These are phyloP conservation scores for Trichoderma gamsii DNA, from an alignment of 495 filamentous ascomycete species.

Conservation along the genomic window DNA sequence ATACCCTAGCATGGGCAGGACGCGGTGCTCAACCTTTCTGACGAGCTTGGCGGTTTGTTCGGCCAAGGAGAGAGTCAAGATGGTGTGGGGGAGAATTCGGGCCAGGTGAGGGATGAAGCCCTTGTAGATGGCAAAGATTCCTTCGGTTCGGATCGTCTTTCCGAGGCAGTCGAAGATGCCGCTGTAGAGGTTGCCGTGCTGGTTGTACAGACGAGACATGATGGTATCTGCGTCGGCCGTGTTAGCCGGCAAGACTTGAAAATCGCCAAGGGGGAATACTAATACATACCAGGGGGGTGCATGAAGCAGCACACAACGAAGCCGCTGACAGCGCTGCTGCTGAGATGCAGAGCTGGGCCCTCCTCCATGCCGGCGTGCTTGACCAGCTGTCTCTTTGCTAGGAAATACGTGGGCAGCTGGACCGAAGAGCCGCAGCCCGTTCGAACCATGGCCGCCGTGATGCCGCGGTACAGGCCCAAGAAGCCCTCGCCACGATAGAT, in stretches of 20 bases:
- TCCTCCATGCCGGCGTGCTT: constrained; percentile 83
- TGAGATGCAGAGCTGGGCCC: constrained; percentile 79
- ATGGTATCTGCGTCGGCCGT: constrained; percentile 65
- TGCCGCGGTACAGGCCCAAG: constrained; percentile 77
- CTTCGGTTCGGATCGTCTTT: constrained; percentile 89
- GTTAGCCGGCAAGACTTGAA: constrained; percentile 8
- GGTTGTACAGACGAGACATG: constrained; percentile 99
- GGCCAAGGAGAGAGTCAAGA: constrained; percentile 84
- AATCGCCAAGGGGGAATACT: constrained; percentile 1
- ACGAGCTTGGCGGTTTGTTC: constrained; percentile 96
- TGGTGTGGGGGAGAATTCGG: constrained; percentile 89
- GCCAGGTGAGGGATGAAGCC: constrained; percentile 94
- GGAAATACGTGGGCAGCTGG: constrained; percentile 96
- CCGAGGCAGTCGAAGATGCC: constrained; percentile 86
- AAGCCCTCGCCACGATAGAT: constrained; percentile 76
- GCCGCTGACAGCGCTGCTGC: constrained; percentile 82
- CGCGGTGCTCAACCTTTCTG: constrained; percentile 63
- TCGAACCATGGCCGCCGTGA: constrained; percentile 91
- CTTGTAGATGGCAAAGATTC: constrained; percentile 92
- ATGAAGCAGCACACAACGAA: constrained; percentile 97
- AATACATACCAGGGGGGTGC: constrained; percentile 79
- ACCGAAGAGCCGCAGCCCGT: constrained; percentile 94
- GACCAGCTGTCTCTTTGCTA: constrained; percentile 81
- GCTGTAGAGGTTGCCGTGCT: constrained; percentile 91
- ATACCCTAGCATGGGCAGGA: constrained; percentile 37